Conservation (phyloP, 768 basidiomycete genomes). For the Psilocybe azurescens region DNA sequence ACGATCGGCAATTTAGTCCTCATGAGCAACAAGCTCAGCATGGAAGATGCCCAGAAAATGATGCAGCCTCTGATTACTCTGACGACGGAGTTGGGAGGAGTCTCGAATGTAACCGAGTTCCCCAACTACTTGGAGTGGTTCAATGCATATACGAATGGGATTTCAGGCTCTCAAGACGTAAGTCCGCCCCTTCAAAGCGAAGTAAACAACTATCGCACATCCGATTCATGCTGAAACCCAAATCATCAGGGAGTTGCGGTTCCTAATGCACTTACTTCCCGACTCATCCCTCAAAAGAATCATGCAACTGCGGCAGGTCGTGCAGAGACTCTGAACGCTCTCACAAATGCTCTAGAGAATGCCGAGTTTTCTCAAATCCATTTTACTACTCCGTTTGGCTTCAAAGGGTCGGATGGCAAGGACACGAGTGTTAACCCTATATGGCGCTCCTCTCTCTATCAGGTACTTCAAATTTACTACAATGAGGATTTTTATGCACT, state of each 20-base stretch:
- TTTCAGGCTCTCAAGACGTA: constrained; percentile 27
- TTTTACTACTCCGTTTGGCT: constrained; percentile 27
- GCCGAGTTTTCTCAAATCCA: constrained; percentile 24
- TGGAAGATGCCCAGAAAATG: constrained; percentile 28
- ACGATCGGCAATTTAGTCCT: constrained; percentile 27
- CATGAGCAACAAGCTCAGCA: constrained; percentile 33
- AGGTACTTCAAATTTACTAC: constrained; percentile 14
- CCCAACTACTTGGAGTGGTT: constrained; percentile 25
- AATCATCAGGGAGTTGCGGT: constrained; percentile 26
- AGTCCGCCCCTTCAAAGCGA: constrained; percentile 1
- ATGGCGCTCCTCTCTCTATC: constrained; percentile 33
- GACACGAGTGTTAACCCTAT: constrained; percentile 29
- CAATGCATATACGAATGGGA: constrained; percentile 22
- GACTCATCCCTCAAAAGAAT: constrained; percentile 31
- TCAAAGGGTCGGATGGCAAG: constrained; percentile 20
- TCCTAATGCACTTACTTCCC: constrained; percentile 26
- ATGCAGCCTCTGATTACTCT: constrained; percentile 30
- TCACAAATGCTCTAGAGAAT: constrained; percentile 18
- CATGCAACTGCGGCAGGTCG: constrained; percentile 25
- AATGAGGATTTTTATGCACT: not conserved
- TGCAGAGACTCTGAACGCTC: constrained; percentile 23
- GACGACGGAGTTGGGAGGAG: constrained; percentile 22
- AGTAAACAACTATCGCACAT: too few species aligned
- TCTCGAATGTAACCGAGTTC: constrained; percentile 28
- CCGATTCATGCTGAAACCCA: too few species aligned